A percentile compares a stretch with the other conserved stretches of the same genome.
These are phyloP conservation scores for Aureobasidium sp. DNA, from an alignment of 2,329 filamentous ascomycete species.

Conservation along the genomic window DNA sequence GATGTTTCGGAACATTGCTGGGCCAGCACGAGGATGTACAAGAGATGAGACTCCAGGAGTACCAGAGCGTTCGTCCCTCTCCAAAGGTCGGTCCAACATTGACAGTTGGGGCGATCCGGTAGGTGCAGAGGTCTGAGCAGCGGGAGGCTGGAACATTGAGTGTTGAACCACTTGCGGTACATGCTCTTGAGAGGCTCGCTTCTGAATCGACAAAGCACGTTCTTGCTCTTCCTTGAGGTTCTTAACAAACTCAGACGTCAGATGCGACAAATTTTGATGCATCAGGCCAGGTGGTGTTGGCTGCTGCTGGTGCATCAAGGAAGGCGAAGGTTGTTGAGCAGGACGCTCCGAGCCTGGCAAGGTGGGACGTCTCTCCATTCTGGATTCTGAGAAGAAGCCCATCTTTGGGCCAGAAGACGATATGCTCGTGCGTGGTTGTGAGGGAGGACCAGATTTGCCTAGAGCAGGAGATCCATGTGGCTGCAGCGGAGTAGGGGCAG, in stretches of 20 bases:
- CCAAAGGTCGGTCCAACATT: constrained; percentile 20
- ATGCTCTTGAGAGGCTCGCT: constrained; percentile 15
- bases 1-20: constrained; percentile 12
- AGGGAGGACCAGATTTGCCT: constrained; percentile 16
- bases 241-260: constrained; percentile 13
- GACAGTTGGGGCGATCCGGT: background rate
- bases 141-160: background rate
- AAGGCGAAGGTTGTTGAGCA: background rate
- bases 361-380: constrained; percentile 21
- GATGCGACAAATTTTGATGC: constrained; percentile 12
- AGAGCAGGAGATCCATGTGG: constrained; percentile 19
- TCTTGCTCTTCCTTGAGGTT: constrained; percentile 24
- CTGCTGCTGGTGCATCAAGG: constrained; percentile 11
- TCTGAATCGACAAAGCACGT: constrained; percentile 20
- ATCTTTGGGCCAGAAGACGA: constrained; percentile 23
- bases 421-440: constrained; percentile 12
- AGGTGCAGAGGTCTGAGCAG: background rate
- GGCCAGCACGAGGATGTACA: constrained; percentile 6
- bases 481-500: constrained; percentile 17
- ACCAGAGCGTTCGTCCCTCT: constrained; percentile 22
- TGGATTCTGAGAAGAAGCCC: constrained; percentile 23
- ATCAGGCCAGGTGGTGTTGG: constrained; percentile 15
- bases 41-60: constrained; percentile 20
- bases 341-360: constrained; percentile 15
- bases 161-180: constrained; percentile 13